A percentile compares a stretch with the other conserved stretches of the same genome.
These are phyloP conservation scores for Globisporangium lucens DNA, from an alignment of 352 stramenopile genomes.

Conservation along the genomic window DNA sequence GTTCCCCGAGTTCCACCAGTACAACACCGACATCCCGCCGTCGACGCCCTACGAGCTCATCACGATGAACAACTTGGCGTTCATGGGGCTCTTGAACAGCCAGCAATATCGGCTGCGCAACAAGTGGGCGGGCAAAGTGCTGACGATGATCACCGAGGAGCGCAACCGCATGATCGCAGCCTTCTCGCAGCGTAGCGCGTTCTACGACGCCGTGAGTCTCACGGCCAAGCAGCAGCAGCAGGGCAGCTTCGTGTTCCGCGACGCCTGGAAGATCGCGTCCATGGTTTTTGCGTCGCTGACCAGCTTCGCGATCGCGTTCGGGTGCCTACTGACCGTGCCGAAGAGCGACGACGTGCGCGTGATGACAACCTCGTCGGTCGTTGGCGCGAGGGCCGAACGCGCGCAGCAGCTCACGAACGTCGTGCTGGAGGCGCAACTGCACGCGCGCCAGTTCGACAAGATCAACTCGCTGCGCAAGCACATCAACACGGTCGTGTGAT, in stretches of 20 bases:
- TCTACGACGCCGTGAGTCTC: conserved; percentile 38
- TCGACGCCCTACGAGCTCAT: conserved; percentile 53
- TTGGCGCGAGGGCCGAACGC: neutral
- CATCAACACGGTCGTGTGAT: conserved; percentile 33
- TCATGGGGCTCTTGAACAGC: conserved; percentile 51
- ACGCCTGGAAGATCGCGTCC: conserved; percentile 34
- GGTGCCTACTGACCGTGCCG: conserved; percentile 28
- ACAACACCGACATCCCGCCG: conserved; percentile 38
- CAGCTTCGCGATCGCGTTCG: conserved; percentile 41
- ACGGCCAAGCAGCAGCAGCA: conserved; percentile 39
- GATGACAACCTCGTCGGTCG: conserved; percentile 8
- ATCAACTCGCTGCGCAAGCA: conserved; percentile 33
- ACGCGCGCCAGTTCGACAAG: conserved; percentile 36
- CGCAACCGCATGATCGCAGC: conserved; percentile 50
- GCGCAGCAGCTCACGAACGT: conserved; percentile 25
- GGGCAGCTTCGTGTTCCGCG: conserved; percentile 24
- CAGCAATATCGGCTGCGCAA: conserved; percentile 40
- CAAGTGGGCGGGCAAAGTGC: conserved; percentile 45
- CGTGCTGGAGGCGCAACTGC: conserved; percentile 32
- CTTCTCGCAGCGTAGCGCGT: conserved; percentile 32
- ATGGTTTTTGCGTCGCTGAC: conserved; percentile 39
- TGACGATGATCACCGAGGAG: conserved; percentile 54
- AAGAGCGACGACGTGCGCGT: conserved; percentile 23
- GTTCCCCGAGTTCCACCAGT: conserved; percentile 40
- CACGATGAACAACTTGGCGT: conserved; percentile 42